Evolutionary conservation across 176 grass and related monocot species (phyloP).

Genomic region (Eragrostis nindensis): DNA sequence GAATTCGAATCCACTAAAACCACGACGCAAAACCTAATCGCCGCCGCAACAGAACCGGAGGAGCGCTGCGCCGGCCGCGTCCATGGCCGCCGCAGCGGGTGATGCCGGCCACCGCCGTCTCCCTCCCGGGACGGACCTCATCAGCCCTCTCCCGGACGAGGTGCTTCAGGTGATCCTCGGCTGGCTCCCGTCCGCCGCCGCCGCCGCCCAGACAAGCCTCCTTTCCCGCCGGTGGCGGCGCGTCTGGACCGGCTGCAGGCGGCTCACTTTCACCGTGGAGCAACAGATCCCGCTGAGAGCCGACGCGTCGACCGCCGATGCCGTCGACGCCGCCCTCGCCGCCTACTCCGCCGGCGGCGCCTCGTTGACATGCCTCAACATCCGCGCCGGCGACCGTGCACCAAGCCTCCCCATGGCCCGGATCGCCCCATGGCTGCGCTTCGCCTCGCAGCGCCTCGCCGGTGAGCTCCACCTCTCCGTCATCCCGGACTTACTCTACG

Average conservation of each 20-base stretch:
- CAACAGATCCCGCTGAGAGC: not conserved
- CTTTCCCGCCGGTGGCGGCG: slow-evolving; percentile 20
- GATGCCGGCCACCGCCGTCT: not conserved
- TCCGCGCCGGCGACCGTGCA: not conserved
- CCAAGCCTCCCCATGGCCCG: not conserved
- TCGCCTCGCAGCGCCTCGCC: too few relatives aligned
- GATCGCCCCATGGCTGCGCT: not conserved
- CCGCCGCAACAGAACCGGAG: not conserved
- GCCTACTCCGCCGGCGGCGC: not conserved
- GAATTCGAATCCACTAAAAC: not conserved
- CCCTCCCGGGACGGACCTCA: not conserved
- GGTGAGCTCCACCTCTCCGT: too few relatives aligned
- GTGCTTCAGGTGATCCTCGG: slow-evolving; percentile 9
- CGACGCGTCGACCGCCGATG: not conserved
- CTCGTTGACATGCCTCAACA: not conserved
- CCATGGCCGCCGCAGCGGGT: not conserved
- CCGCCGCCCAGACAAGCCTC: slow-evolving; percentile 23
- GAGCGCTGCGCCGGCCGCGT: not conserved
- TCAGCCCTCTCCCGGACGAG: slow-evolving; percentile 25
- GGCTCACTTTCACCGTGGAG: not conserved
- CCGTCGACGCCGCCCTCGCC: slow-evolving; percentile 22
- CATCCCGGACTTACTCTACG: too few relatives aligned
- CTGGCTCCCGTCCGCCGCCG: not conserved
- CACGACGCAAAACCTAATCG: not conserved
- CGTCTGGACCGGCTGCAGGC: not conserved